A percentile compares a stretch with the other conserved stretches of the same genome.
Conservation (phyloP, 495 filamentous ascomycete genomes). For the Aspergillus nidulans region DNA sequence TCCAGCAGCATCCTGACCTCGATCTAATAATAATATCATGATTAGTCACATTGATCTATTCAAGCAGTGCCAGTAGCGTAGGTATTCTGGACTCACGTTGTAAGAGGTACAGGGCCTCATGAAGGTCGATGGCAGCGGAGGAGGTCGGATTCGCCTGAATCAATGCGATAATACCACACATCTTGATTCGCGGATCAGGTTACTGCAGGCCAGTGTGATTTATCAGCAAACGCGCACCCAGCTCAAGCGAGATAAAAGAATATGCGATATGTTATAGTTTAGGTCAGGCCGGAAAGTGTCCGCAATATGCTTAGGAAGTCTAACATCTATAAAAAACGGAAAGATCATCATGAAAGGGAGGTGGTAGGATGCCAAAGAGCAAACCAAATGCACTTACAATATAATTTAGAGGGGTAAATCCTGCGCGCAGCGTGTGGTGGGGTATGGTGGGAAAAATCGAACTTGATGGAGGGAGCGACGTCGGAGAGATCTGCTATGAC, state of each 20-base stretch:
- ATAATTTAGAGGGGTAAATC: slow-evolving; percentile 2
- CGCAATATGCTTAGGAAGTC: slow-evolving; percentile 47
- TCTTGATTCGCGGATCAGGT: slow-evolving; percentile 30
- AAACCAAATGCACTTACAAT: background rate
- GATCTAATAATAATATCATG: slow-evolving; percentile 25
- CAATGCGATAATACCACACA: slow-evolving; percentile 85
- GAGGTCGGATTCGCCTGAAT: slow-evolving; percentile 66
- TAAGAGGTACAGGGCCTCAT: slow-evolving; percentile 85
- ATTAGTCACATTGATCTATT: background rate
- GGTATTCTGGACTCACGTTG: slow-evolving; percentile 51
- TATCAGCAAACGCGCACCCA: slow-evolving; percentile 15
- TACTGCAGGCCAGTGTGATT: slow-evolving; percentile 14
- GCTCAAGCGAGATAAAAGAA: slow-evolving; percentile 9
- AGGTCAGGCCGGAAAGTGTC: slow-evolving; percentile 41
- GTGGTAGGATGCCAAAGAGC: background rate
- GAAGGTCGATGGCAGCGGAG: slow-evolving; percentile 72
- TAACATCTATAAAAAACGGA: slow-evolving; percentile 48
- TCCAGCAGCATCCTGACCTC: slow-evolving; percentile 90
- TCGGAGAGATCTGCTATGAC: slow-evolving; percentile 9
- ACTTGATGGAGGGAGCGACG: slow-evolving; percentile 10
- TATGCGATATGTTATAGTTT: slow-evolving; percentile 16
- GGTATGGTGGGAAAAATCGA: slow-evolving; percentile 10
- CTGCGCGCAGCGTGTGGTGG: slow-evolving; percentile 18
- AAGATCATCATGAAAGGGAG: slow-evolving; percentile 40
- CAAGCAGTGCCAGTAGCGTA: background rate